Evolutionary conservation across 331 rosid genomes (phyloP).

Genomic region (Dryas integrifolia): DNA sequence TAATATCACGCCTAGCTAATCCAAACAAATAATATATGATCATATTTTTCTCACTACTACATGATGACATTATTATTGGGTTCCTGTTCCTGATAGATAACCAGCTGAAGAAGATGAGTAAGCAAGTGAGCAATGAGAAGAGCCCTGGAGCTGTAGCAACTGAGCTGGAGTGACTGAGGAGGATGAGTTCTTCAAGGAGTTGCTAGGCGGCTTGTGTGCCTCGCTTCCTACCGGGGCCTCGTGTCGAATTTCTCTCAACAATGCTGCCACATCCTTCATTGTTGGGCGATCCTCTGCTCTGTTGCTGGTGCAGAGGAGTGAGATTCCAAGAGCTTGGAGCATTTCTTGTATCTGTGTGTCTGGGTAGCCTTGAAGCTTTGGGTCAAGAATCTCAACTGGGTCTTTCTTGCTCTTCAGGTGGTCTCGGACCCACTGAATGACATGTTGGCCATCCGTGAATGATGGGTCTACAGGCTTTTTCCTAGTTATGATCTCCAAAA

Average conservation of each 20-base stretch:
- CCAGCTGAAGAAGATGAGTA: slow-evolving; percentile 58
- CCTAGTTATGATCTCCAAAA: slow-evolving; percentile 76
- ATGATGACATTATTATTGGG: slow-evolving; percentile 25
- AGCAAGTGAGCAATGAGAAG: slow-evolving; percentile 62
- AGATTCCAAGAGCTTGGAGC: slow-evolving; percentile 76
- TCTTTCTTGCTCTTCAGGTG: slow-evolving; percentile 69
- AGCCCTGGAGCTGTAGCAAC: slow-evolving; percentile 57
- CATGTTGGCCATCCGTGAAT: slow-evolving; percentile 68
- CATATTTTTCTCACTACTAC: not conserved
- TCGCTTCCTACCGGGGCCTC: slow-evolving; percentile 47
- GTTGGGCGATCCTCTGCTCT: slow-evolving; percentile 78
- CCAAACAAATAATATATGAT: not conserved
- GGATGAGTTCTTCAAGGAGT: slow-evolving; percentile 38
- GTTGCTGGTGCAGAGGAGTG: slow-evolving; percentile 70
- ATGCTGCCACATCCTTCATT: slow-evolving; percentile 90
- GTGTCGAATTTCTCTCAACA: slow-evolving; percentile 62
- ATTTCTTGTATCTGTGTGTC: slow-evolving; percentile 78
- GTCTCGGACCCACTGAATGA: slow-evolving; percentile 76
- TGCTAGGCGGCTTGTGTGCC: slow-evolving; percentile 46
- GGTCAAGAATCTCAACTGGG: slow-evolving; percentile 71
- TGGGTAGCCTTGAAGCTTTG: slow-evolving; percentile 72
- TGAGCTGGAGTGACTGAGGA: slow-evolving; percentile 65
- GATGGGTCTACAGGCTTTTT: slow-evolving; percentile 75
- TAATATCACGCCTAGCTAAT: slow-evolving; percentile 13
- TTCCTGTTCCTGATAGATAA: slow-evolving; percentile 38